Evolutionary conservation across 192 early-diverging fungal genomes (phyloP).

Genomic region (Coemansia umbellata): DNA sequence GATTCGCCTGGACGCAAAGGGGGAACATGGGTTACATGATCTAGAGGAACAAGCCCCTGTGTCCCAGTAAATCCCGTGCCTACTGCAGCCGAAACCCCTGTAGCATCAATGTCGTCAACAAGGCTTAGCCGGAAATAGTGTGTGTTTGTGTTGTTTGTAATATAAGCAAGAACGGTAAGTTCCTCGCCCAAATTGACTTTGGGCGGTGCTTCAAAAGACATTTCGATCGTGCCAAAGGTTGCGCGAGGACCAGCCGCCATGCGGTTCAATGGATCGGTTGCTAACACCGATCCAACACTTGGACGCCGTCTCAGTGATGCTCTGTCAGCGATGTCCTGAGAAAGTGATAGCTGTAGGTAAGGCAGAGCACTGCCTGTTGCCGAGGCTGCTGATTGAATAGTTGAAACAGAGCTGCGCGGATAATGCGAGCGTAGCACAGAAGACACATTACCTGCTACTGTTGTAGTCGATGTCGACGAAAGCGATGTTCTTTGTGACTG

Average conservation of each 20-base stretch:
- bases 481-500: neutral
- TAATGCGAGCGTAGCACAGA: neutral
- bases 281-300: neutral
- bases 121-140: slow-evolving; percentile 24
- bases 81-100: neutral
- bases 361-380: neutral
- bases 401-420: slow-evolving; percentile 16
- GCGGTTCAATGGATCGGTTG: neutral
- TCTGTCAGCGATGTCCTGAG: neutral
- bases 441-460: neutral
- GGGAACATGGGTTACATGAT: slow-evolving; percentile 22
- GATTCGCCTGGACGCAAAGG: slow-evolving; percentile 36
- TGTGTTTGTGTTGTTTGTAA: slow-evolving; percentile 32
- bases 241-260: neutral
- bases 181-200: slow-evolving; percentile 25
- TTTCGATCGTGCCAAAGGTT: slow-evolving; percentile 10
- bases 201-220: slow-evolving; percentile 38
- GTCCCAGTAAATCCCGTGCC: neutral
- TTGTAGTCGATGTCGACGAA: neutral
- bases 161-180: slow-evolving; percentile 19
- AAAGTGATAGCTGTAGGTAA: neutral
- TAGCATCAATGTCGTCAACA: slow-evolving; percentile 11
- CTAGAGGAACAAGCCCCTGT: slow-evolving; percentile 12
- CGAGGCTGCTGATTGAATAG: slow-evolving; percentile 5
- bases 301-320: slow-evolving; percentile 5